Evolutionary conservation across 2,329 filamentous ascomycete species (phyloP).

Genomic region (Trichoderma brevicompactum): DNA sequence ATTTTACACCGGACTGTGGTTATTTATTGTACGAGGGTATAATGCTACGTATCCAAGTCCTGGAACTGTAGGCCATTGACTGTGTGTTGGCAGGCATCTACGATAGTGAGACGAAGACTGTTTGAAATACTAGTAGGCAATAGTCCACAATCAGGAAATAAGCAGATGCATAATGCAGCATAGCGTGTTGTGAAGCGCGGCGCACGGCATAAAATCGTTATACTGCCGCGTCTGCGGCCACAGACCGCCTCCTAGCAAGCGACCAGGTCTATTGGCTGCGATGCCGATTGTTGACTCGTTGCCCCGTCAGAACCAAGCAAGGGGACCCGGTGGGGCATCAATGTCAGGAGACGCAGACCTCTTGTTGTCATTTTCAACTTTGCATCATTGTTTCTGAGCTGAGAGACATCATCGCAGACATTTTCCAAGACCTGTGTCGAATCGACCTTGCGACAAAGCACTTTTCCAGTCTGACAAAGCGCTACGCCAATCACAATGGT

Average conservation of each 20-base stretch:
- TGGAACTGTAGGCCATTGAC: no score
- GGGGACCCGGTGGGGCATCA: conserved; percentile 27
- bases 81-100: no score
- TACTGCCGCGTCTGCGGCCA: background rate
- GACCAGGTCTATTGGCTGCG: conserved; percentile 22
- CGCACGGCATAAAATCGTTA: conserved; percentile 15
- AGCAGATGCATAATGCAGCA: background rate
- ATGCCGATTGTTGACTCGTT: conserved; percentile 27
- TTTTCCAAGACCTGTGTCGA: conserved; percentile 26
- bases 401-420: conserved; percentile 30
- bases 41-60: no score
- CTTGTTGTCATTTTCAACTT: conserved; percentile 30
- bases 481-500: conserved; percentile 29
- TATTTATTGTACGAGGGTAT: no score
- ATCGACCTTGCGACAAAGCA: conserved; percentile 6
- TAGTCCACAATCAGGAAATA: no score
- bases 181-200: background rate
- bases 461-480: conserved; percentile 1
- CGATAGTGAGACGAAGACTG: background rate
- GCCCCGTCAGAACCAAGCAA: conserved; percentile 27
- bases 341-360: conserved; percentile 26
- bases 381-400: conserved; percentile 20
- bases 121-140: background rate
- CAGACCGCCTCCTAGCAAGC: conserved; percentile 26
- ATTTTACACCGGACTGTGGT: no score